phyloP scores from a whole-genome alignment of 192 early-diverging fungal species.

The Coemansia sp. region DNA sequence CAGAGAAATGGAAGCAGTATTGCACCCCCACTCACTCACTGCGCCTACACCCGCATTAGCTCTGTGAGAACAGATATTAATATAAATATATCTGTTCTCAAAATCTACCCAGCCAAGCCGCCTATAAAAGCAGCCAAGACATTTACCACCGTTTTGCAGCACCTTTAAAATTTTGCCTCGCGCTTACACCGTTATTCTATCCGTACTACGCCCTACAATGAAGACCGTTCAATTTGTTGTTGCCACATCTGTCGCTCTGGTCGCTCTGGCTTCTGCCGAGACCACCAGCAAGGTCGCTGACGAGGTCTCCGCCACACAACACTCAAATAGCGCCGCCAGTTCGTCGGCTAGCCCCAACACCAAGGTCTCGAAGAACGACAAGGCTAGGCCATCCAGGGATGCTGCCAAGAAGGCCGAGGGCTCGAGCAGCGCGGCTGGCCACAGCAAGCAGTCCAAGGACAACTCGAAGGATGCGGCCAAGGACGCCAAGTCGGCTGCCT shows the following conservation, averaged over 20 bases:
- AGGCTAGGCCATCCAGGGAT: slow-evolving; percentile 14
- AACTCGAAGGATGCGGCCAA: slow-evolving; percentile 30
- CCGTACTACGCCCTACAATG: slow-evolving; percentile 13
- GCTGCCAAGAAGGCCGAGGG: slow-evolving; percentile 9
- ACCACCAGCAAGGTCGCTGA: slow-evolving; percentile 13
- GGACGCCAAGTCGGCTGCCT: slow-evolving; percentile 16
- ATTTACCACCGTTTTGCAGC: no score
- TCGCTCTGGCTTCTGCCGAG: slow-evolving; percentile 39
- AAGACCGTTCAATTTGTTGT: slow-evolving; percentile 39
- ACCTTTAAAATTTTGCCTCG: no score
- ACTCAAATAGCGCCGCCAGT: not conserved
- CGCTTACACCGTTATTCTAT: no score
- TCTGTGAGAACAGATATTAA: no score
- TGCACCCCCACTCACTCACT: not conserved
- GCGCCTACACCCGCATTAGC: not conserved
- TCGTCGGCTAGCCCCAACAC: slow-evolving; percentile 9
- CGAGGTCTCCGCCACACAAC: slow-evolving; percentile 3
- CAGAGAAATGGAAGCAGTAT: not conserved
- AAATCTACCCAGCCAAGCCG: no score
- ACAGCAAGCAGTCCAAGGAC: slow-evolving; percentile 21
- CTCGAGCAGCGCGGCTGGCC: slow-evolving; percentile 10
- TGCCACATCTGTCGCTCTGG: slow-evolving; percentile 30
- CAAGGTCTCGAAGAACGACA: slow-evolving; percentile 11
- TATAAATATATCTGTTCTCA: no score
- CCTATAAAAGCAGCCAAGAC: no score